Percentiles rank a stretch among this genome's conserved stretches.
These are phyloP conservation scores for Elsinoe fawcettii DNA, from an alignment of 2,329 filamentous ascomycete species.

Conservation along the genomic window DNA sequence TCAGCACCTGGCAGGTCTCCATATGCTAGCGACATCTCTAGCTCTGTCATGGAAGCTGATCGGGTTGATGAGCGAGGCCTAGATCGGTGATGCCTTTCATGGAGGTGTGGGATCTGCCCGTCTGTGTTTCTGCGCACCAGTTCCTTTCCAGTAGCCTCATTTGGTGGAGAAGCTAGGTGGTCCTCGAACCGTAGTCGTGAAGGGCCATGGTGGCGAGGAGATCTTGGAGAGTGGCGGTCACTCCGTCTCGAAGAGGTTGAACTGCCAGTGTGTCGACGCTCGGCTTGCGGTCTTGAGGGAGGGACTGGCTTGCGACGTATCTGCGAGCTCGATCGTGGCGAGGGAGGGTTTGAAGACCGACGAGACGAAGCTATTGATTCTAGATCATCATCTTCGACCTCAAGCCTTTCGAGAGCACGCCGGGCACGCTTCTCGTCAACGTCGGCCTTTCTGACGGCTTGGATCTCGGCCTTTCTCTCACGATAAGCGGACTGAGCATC, in stretches of 20 bases:
- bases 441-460: constrained; percentile 57
- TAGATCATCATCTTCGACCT: constrained; percentile 28
- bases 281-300: constrained; percentile 29
- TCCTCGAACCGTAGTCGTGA: constrained; percentile 28
- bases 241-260: constrained; percentile 41
- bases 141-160: constrained; percentile 25
- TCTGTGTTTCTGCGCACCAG: constrained; percentile 39
- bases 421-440: constrained; percentile 52
- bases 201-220: constrained; percentile 20
- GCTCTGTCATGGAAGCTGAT: constrained; percentile 40
- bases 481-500: constrained; percentile 83
- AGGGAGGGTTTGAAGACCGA: constrained; percentile 15
- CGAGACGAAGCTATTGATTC: constrained; percentile 23
- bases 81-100: constrained; percentile 8
- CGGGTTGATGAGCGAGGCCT: constrained; percentile 24
- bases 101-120: constrained; percentile 21
- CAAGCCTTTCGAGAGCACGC: constrained; percentile 38
- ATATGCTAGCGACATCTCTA: constrained; percentile 90
- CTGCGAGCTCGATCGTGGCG: constrained; percentile 11
- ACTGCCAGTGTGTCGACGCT: constrained; percentile 32
- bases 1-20: constrained; percentile 56
- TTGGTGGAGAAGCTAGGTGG: constrained; percentile 23
- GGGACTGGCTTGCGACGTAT: constrained; percentile 16
- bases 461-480: constrained; percentile 77
- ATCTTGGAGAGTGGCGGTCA: constrained; percentile 23